Evolutionary conservation across 2,329 filamentous ascomycete species (phyloP).

Genomic region (Clonostachys rosea): DNA sequence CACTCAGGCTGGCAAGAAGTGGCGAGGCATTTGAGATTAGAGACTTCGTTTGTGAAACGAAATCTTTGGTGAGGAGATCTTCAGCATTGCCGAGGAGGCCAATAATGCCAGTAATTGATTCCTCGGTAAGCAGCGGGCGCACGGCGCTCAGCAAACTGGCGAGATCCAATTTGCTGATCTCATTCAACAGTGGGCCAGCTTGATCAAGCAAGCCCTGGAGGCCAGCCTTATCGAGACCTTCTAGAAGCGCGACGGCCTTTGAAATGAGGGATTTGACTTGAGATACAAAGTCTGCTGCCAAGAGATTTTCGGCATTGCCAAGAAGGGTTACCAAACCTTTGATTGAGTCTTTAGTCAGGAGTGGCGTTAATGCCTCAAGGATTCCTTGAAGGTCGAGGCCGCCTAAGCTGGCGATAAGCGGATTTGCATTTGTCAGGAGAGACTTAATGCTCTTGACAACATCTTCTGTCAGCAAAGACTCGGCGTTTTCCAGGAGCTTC

Average conservation of each 20-base stretch:
- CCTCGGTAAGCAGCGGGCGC: slow-evolving; percentile 16
- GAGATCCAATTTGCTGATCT: slow-evolving; percentile 20
- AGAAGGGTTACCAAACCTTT: slow-evolving; percentile 24
- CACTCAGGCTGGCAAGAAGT: slow-evolving; percentile 15
- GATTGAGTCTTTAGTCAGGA: slow-evolving; percentile 22
- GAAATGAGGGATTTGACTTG: slow-evolving; percentile 25
- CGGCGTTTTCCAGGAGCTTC: slow-evolving; percentile 23
- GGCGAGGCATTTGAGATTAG: slow-evolving; percentile 10
- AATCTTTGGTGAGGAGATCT: slow-evolving; percentile 15
- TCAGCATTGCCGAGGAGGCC: slow-evolving; percentile 20
- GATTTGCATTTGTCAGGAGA: slow-evolving; percentile 17
- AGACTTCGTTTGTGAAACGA: slow-evolving; percentile 9
- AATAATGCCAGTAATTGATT: slow-evolving; percentile 17
- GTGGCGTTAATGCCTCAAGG: slow-evolving; percentile 18
- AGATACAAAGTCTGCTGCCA: slow-evolving; percentile 22
- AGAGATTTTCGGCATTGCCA: slow-evolving; percentile 24
- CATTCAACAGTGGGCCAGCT: slow-evolving; percentile 12
- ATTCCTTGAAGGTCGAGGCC: slow-evolving; percentile 26
- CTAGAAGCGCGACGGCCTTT: slow-evolving; percentile 26
- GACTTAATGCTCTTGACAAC: slow-evolving; percentile 9
- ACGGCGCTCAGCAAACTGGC: slow-evolving; percentile 19
- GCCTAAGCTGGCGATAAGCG: slow-evolving; percentile 18
- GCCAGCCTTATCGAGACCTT: slow-evolving; percentile 29
- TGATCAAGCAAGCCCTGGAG: slow-evolving; percentile 26
- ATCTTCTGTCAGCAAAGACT: slow-evolving; percentile 15